These are phyloP conservation scores for Candida gorgasii DNA, from an alignment of 805 yeast species.

Conservation along the genomic window DNA sequence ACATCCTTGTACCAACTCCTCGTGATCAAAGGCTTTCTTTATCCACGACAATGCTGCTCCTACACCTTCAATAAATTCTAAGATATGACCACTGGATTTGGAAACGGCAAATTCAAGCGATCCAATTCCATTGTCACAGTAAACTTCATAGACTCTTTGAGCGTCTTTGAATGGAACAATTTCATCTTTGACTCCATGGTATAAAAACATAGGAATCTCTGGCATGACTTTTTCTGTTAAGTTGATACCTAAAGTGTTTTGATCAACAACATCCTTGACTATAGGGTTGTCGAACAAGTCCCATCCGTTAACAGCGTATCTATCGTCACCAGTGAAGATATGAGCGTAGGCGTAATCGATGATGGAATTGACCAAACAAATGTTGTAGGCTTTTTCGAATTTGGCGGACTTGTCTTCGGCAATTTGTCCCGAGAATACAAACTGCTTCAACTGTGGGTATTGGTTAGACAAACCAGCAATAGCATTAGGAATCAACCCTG, in stretches of 20 bases:
- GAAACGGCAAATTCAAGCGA: slow-evolving; percentile 31
- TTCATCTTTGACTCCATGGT: slow-evolving; percentile 24
- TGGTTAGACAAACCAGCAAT: slow-evolving; percentile 29
- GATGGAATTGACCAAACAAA: too few relatives aligned
- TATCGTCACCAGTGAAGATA: too few relatives aligned
- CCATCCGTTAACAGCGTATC: too few relatives aligned
- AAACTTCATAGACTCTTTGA: slow-evolving; percentile 23
- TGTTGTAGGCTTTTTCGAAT: too few relatives aligned
- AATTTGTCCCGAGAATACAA: too few relatives aligned
- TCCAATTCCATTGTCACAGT: slow-evolving; percentile 28
- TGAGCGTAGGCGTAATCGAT: too few relatives aligned
- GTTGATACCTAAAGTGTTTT: slow-evolving; percentile 24
- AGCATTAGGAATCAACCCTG: slow-evolving; percentile 29
- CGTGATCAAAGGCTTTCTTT: slow-evolving; percentile 24
- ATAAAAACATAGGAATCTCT: slow-evolving; percentile 25
- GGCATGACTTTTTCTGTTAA: slow-evolving; percentile 18
- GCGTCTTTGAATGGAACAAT: slow-evolving; percentile 26
- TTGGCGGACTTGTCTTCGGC: too few relatives aligned
- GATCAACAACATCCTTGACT: slow-evolving; percentile 17
- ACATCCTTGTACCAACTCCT: slow-evolving; percentile 23
- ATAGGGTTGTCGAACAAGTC: too few relatives aligned
- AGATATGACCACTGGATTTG: slow-evolving; percentile 25
- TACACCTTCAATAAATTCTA: slow-evolving; percentile 21
- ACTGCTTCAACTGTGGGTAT: too few relatives aligned
- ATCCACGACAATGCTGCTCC: slow-evolving; percentile 26